Conservation (phyloP, 1,284 basidiomycete species). For the Papiliotrema flavescens region DNA sequence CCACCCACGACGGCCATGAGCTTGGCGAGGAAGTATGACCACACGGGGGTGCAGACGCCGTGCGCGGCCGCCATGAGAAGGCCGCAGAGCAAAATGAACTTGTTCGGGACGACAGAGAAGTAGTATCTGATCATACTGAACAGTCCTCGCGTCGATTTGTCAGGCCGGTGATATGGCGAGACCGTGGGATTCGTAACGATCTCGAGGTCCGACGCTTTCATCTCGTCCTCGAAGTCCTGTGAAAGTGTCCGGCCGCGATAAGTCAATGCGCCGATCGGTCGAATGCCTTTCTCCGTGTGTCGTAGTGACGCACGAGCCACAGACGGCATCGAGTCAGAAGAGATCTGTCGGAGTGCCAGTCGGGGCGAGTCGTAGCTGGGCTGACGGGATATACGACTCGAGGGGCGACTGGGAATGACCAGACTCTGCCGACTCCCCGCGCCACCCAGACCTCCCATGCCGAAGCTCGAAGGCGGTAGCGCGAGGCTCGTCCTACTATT, state of each 20-base stretch:
- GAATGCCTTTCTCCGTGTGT: background rate
- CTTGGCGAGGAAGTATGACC: conserved; percentile 81
- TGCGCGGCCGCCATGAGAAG: conserved; percentile 63
- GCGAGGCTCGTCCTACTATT: conserved; percentile 7
- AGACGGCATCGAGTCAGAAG: background rate
- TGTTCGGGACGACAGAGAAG: conserved; percentile 72
- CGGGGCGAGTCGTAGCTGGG: background rate
- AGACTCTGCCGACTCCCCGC: background rate
- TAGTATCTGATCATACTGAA: conserved; percentile 58
- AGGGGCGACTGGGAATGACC: conserved; percentile 7
- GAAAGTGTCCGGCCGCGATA: conserved; percentile 1
- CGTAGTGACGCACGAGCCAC: background rate
- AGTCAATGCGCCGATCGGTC: background rate
- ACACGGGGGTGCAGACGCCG: conserved; percentile 82
- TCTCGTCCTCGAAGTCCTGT: conserved; percentile 22
- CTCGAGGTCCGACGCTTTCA: conserved; percentile 12
- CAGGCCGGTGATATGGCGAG: background rate
- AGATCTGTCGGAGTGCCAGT: background rate
- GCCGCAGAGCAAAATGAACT: conserved; percentile 65
- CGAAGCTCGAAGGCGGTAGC: background rate
- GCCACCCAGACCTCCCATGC: background rate
- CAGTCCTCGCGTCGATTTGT: conserved; percentile 31
- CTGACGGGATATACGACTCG: conserved; percentile 13
- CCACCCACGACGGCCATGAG: conserved; percentile 74
- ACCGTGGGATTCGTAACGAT: conserved; percentile 3